Base-by-base conservation (phyloP, 2,329 filamentous ascomycete species). In the Fusarium sp. region DNA sequence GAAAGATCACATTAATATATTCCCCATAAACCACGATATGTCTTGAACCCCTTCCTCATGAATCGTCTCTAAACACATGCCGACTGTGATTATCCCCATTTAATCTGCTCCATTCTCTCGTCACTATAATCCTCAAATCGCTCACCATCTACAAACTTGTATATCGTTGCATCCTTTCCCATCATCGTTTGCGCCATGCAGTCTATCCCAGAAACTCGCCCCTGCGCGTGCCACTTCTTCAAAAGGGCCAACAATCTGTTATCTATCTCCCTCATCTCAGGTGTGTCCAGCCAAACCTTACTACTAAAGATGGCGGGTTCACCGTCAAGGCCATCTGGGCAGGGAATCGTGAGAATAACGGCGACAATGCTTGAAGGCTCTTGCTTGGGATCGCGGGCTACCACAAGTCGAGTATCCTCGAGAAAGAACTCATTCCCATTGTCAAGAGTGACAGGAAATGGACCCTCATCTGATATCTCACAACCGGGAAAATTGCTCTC, bases 81-180 rank as follows among this genome's bases (percentile, higher is more conserved):
- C 3, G 9, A 31, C 13, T 13, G 28, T 3, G 13, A 31, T 10
- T 31, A 31, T 10, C 43, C 48, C 54, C 54, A 58, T 2, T 7
- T 31, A 7, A 58, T 14, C 45, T 51, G 38, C 10, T 24, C 11
- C 45, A 58, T 51, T 28, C 38, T 40, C 17, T 58, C 54, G 1
- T 58, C 45, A 38, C 26, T 51, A n/a, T 58, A 58, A 34, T 58
- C 54, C 33, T 51, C 36, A 28, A 58, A 58, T 10, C 22, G 26
- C 18, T 58, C 54, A 14, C 54, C 54, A 20, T 51, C 54, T 6
- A 56, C 53, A 36, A 58, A 58, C 17, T n/a, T 33, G 7, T 58
- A 58, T 6, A 51, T 43, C 15, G 44, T 58, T n/a, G 9, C 54
- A 36, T 58, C 54, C 4, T 34, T 42, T 1, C 4, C 54, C 43